Conservation (phyloP, 495 filamentous ascomycete genomes). For the Parmelia sp. region DNA sequence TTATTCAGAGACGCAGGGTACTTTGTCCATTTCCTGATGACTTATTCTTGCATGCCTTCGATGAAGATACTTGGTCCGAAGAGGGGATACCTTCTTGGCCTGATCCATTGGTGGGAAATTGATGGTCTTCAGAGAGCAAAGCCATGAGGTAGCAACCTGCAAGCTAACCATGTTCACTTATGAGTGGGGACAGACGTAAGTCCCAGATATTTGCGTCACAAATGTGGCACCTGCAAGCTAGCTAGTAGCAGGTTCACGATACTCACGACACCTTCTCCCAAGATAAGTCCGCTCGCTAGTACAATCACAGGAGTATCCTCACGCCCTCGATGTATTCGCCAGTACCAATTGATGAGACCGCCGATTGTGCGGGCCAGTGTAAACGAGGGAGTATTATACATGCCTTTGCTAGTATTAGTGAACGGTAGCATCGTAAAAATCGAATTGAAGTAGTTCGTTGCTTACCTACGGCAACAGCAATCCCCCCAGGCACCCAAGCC, state of each 20-base stretch:
- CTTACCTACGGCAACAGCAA: slow-evolving; percentile 83
- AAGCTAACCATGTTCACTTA: too few relatives aligned
- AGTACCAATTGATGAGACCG: slow-evolving; percentile 80
- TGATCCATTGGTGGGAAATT: too few relatives aligned
- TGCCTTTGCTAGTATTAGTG: slow-evolving; percentile 49
- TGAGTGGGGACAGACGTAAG: too few relatives aligned
- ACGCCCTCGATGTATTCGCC: slow-evolving; percentile 46
- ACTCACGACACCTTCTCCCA: slow-evolving; percentile 91
- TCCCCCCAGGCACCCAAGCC: slow-evolving; percentile 74
- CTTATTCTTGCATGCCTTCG: too few relatives aligned
- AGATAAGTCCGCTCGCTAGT: slow-evolving; percentile 70
- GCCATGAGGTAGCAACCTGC: too few relatives aligned
- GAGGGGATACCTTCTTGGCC: too few relatives aligned
- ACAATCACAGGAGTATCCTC: slow-evolving; percentile 59
- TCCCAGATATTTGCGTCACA: too few relatives aligned
- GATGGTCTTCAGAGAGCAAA: too few relatives aligned
- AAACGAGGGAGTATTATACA: slow-evolving; percentile 97
- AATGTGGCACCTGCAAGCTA: slow-evolving; percentile 70
- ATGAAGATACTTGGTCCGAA: too few relatives aligned
- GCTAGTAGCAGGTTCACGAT: slow-evolving; percentile 85
- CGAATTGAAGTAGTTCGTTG: slow-evolving; percentile 3
- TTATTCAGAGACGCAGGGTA: too few relatives aligned
- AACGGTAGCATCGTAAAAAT: neutral
- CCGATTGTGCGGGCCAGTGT: slow-evolving; percentile 85
- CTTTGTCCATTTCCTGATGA: too few relatives aligned